Evolutionary conservation across 129 eudicot genomes (phyloP), one percentile per base, ranked within the genome.

Genomic region (Pulicaria dysenterica): DNA sequence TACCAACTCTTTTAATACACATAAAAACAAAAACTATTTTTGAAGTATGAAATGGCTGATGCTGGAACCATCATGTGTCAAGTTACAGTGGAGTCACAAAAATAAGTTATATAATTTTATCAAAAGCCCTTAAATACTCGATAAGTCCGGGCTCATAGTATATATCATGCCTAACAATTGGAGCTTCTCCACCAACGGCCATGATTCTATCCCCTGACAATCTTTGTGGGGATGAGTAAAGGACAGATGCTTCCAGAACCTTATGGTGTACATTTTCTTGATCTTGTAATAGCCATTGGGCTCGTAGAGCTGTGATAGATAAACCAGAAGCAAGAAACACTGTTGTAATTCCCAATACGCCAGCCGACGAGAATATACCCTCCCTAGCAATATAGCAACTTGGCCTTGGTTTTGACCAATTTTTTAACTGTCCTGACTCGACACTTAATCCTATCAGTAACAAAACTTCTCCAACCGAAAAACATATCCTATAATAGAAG

Each of bases 341-440:
- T 3, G 97, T 88, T 14, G 76, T 45, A 4, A 92, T 76, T 2
- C 91, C 90, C 5, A 89, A 79, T 8, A 92, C 93, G n/a, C 97
- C 97, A 2, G 93, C 96, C 2, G 97, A 77, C 13, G 88, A 60
- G 82, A 88, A 88, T 60, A 92, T 56, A 5, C 97, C 97, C 64
- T 81, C 86, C 43, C 74, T 70, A 13, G 86, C 57, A 12, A 82
- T 59, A 15, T 86, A 85, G 65, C 97, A 92, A 40, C 61, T 79
- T 0, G 84, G 34, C 45, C 83, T 88, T 3, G 87, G 87, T 2
- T 48, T 31, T 36, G 81, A 79, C 96, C 93, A 88, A 60, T 88
- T 73, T 51, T 81, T 84, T 42, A 92, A 71, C 13, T 92, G 96
- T 9, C 97, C 97, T 4, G 93, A 92, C 77, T 92, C 97, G 8